phyloP scores from a whole-genome alignment of 2,329 filamentous ascomycete genomes.

The Akanthomyces muscarius region DNA sequence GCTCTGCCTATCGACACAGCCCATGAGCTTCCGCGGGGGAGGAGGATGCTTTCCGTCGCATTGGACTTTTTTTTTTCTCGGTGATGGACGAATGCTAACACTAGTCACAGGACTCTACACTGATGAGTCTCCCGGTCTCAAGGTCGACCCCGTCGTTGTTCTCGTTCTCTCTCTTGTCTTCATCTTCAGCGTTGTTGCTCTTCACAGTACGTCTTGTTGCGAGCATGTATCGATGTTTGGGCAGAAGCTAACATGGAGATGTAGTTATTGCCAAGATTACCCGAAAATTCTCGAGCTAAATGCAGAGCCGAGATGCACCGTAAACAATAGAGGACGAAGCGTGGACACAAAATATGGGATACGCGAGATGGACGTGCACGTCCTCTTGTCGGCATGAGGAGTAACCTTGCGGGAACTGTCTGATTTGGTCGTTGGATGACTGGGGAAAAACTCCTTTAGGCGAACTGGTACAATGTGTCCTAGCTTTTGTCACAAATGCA shows the following conservation, averaged over 20 bases:
- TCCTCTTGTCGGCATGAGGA: background rate
- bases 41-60: background rate
- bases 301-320: slow-evolving; percentile 16
- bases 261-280: slow-evolving; percentile 93
- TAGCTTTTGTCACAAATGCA: background rate
- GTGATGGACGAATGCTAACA: slow-evolving; percentile 25
- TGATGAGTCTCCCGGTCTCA: slow-evolving; percentile 93
- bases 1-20: background rate
- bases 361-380: background rate
- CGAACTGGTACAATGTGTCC: background rate
- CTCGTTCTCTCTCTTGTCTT: slow-evolving; percentile 95
- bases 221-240: background rate
- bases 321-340: background rate
- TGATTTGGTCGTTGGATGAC: background rate
- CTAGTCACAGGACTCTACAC: slow-evolving; percentile 77
- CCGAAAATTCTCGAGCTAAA: slow-evolving; percentile 72
- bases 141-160: slow-evolving; percentile 97
- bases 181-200: slow-evolving; percentile 95
- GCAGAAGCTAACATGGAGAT: slow-evolving; percentile 10
- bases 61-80: background rate
- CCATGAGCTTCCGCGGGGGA: background rate
- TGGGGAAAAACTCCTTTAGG: background rate
- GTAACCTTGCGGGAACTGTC: background rate
- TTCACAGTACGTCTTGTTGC: slow-evolving; percentile 71
- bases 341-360: background rate